Evolutionary conservation across 257 asterid genomes (phyloP).

Genomic region (Salvia miltiorrhiza): DNA sequence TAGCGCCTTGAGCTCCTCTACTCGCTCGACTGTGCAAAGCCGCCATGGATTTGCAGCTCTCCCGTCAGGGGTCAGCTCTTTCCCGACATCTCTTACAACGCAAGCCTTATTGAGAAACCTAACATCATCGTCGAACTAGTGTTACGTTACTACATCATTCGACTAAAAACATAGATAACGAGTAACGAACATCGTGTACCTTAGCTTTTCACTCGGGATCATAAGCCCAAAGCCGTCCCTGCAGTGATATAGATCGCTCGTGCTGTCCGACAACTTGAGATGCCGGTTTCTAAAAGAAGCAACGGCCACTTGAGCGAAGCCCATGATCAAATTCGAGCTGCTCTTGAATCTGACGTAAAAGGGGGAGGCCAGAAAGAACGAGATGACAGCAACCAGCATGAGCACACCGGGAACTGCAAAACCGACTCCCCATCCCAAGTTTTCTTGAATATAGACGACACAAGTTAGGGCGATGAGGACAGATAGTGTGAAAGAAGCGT

Average conservation of each 20-base stretch:
- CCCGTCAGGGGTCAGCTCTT: conserved; percentile 41
- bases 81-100: conserved; percentile 37
- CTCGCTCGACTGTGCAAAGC: conserved; percentile 72
- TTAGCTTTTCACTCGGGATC: conserved; percentile 50
- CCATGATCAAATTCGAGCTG: conserved; percentile 39
- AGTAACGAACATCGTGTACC: conserved; percentile 28
- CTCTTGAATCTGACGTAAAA: conserved; percentile 48
- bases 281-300: conserved; percentile 56
- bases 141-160: neutral
- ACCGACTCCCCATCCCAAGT: conserved; percentile 70
- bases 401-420: conserved; percentile 55
- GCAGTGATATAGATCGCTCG: conserved; percentile 31
- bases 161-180: neutral
- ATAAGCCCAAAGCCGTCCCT: conserved; percentile 30
- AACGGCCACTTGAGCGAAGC: conserved; percentile 47
- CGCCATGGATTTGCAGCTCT: conserved; percentile 45
- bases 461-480: conserved; percentile 45
- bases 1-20: conserved; percentile 64
- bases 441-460: conserved; percentile 72
- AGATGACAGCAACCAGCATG: conserved; percentile 32
- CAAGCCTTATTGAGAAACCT: conserved; percentile 84
- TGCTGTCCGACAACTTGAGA: conserved; percentile 17
- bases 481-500: conserved; percentile 40
- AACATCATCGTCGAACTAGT: neutral
- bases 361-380: conserved; percentile 50